These are phyloP conservation scores for Sarcocystis neurona DNA, from an alignment of 169 alveolate species.

Conservation along the genomic window DNA sequence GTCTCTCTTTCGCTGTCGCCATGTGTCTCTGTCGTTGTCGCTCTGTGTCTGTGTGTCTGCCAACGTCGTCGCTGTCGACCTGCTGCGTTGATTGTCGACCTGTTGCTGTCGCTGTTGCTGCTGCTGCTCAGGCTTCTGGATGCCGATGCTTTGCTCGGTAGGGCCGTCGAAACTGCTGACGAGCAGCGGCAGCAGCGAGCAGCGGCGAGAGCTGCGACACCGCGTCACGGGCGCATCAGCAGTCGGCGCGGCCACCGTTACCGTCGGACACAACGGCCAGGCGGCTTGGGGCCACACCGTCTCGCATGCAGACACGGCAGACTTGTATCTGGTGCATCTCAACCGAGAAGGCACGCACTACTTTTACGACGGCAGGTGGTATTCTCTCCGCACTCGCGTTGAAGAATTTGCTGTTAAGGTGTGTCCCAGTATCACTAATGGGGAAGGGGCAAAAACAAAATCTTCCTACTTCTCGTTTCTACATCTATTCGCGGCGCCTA, in stretches of 20 bases:
- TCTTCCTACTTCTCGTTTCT: too few relatives aligned
- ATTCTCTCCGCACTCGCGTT: constrained; percentile 34
- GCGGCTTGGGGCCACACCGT: constrained; percentile 64
- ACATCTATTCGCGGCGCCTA: too few relatives aligned
- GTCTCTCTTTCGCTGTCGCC: background rate
- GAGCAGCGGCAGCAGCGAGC: too few relatives aligned
- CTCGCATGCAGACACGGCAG: constrained; percentile 63
- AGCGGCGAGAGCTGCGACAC: too few relatives aligned
- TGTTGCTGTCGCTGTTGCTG: too few relatives aligned
- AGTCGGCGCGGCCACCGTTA: constrained; percentile 44
- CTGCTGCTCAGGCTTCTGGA: constrained; percentile 51
- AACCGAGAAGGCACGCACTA: constrained; percentile 47
- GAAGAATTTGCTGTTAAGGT: constrained; percentile 50
- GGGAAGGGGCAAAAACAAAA: too few relatives aligned
- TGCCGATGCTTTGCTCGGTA: constrained; percentile 42
- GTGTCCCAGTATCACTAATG: too few relatives aligned
- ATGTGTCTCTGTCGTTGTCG: background rate
- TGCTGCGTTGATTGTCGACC: too few relatives aligned
- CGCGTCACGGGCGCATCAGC: constrained; percentile 52
- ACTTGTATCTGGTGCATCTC: constrained; percentile 39
- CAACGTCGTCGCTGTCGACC: too few relatives aligned
- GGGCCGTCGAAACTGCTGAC: constrained; percentile 28
- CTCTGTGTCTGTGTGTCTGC: too few relatives aligned
- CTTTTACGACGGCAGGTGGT: constrained; percentile 46
- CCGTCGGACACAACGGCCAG: constrained; percentile 56